Evolutionary conservation across 139 green algal genomes (phyloP).

Genomic region (Trebouxia sp.): DNA sequence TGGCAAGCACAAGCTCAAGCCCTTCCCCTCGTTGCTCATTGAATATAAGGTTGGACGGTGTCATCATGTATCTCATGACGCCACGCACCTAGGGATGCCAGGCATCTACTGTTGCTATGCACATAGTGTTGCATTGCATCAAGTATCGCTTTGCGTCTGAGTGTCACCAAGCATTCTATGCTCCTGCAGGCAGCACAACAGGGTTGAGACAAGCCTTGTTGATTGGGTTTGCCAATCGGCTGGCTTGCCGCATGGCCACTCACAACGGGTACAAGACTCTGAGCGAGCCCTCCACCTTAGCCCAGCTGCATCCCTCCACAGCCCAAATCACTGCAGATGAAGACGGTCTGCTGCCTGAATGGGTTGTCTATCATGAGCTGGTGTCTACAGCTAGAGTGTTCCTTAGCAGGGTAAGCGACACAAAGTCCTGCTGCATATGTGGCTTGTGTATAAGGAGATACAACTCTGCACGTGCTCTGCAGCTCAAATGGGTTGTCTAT

Average conservation of each 20-base stretch:
- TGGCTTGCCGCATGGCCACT: constrained; percentile 79
- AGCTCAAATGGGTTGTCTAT: not conserved
- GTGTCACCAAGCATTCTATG: no score
- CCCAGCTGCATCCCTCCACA: constrained; percentile 78
- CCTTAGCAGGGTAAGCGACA: constrained; percentile 64
- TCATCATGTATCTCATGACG: no score
- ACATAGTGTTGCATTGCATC: no score
- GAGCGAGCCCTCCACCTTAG: constrained; percentile 42
- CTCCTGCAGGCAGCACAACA: not conserved
- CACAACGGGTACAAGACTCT: constrained; percentile 94
- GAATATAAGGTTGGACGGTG: no score
- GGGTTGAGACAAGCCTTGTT: constrained; percentile 65
- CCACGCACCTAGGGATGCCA: no score
- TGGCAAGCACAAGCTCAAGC: no score
- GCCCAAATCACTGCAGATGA: constrained; percentile 69
- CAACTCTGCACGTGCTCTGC: not conserved
- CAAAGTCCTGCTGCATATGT: not conserved
- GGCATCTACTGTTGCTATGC: no score
- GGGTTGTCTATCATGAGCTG: constrained; percentile 93
- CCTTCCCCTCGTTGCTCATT: no score
- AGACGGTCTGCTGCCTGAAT: constrained; percentile 91
- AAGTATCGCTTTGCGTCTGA: no score
- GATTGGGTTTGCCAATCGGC: constrained; percentile 80
- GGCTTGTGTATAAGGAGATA: not conserved
- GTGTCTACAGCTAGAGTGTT: constrained; percentile 76